These are phyloP conservation scores for Suhomyces kunorum DNA, from an alignment of 1,139 yeast species.

Conservation along the genomic window DNA sequence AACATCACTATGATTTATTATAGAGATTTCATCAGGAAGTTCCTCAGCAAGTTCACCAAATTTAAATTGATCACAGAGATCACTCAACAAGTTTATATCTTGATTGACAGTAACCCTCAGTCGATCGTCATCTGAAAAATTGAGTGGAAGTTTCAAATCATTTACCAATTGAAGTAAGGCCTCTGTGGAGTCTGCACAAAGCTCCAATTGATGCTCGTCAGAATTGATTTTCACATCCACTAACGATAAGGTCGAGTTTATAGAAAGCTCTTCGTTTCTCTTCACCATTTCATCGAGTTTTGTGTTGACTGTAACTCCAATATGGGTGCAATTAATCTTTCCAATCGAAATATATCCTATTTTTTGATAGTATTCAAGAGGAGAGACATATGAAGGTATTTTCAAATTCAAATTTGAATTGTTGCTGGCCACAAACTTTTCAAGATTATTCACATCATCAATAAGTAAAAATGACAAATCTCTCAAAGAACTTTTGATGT, in stretches of 20 bases:
- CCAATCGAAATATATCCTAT: constrained; percentile 53
- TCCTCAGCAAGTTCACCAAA: no score
- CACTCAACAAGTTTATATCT: constrained; percentile 50
- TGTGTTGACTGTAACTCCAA: constrained; percentile 41
- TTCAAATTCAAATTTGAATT: constrained; percentile 5
- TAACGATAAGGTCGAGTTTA: constrained; percentile 26
- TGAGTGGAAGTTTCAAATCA: constrained; percentile 71
- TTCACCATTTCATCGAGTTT: constrained; percentile 24
- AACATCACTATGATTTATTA: background rate
- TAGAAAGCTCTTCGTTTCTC: constrained; percentile 24
- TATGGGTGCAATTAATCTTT: constrained; percentile 40
- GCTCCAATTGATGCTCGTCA: constrained; percentile 52
- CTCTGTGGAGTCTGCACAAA: constrained; percentile 86
- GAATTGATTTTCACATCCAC: constrained; percentile 50
- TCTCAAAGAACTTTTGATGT: constrained; percentile 47
- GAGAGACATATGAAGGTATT: constrained; percentile 14
- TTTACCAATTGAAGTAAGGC: constrained; percentile 65
- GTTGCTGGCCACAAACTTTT: constrained; percentile 20
- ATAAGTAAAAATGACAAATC: constrained; percentile 50
- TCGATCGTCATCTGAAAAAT: constrained; percentile 57
- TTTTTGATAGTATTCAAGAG: constrained; percentile 15
- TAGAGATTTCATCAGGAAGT: no score
- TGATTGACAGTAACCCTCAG: constrained; percentile 40
- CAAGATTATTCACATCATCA: constrained; percentile 51
- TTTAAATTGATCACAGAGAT: constrained; percentile 41